Conservation (phyloP, 2,329 filamentous ascomycete species). For the Stenocarpella maydis region DNA sequence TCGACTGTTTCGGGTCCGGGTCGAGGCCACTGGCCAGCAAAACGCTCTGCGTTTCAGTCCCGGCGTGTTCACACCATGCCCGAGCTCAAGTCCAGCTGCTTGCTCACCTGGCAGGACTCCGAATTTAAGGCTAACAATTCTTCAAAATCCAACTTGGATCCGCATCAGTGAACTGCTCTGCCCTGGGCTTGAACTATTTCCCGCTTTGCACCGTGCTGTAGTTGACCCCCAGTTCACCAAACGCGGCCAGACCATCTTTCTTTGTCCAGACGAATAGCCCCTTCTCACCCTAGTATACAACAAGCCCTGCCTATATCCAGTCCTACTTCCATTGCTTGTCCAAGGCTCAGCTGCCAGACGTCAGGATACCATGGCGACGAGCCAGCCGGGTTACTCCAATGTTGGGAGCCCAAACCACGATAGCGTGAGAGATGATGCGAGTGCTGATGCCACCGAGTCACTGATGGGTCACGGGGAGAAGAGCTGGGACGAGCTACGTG, state of each 20-base stretch:
- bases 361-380: background rate
- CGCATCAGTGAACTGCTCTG: background rate
- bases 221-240: background rate
- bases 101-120: background rate
- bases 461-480: slow-evolving; percentile 42
- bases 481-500: slow-evolving; percentile 40
- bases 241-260: background rate
- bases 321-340: too few species aligned
- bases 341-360: background rate
- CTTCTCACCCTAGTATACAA: background rate
- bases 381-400: slow-evolving; percentile 13
- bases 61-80: background rate
- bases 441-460: slow-evolving; percentile 41
- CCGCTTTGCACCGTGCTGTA: background rate
- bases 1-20: slow-evolving; percentile 19
- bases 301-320: background rate
- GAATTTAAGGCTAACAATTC: too few species aligned
- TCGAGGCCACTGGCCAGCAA: slow-evolving; percentile 6
- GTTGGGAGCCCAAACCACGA: slow-evolving; percentile 18
- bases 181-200: background rate
- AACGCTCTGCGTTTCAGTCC: slow-evolving; percentile 22
- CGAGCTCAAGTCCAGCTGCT: background rate
- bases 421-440: slow-evolving; percentile 41
- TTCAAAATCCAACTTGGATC: background rate
- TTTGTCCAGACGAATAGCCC: slow-evolving; percentile 7